Percentiles rank a stretch among this genome's conserved stretches.
These are phyloP conservation scores for Gynostemma pentaphyllum DNA, from an alignment of 306 rosid species.

Conservation along the genomic window DNA sequence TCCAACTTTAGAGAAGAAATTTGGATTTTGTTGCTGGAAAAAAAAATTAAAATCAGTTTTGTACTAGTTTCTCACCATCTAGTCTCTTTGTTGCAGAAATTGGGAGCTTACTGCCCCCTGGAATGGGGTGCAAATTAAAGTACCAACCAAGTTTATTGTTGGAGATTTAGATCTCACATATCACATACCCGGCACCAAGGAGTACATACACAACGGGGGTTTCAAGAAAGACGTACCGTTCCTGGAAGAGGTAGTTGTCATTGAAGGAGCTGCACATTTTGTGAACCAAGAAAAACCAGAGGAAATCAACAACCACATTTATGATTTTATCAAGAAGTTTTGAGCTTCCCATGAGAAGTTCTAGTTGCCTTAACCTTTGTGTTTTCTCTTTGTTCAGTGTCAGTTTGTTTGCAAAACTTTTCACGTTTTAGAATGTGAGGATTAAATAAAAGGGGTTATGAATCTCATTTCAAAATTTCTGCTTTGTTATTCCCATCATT, in stretches of 20 bases:
- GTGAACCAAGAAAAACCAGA: constrained; percentile 24
- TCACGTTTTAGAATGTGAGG: too few relatives aligned
- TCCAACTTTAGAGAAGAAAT: not conserved
- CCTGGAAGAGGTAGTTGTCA: constrained; percentile 19
- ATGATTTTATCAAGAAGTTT: constrained; percentile 16
- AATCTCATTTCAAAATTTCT: too few relatives aligned
- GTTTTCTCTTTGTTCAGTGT: not conserved
- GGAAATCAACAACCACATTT: constrained; percentile 14
- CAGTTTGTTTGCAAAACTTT: not conserved
- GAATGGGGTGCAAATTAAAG: constrained; percentile 17
- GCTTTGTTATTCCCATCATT: too few relatives aligned
- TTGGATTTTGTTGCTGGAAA: not conserved
- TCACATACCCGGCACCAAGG: constrained; percentile 14
- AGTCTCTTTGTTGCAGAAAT: not conserved
- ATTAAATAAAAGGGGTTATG: too few relatives aligned
- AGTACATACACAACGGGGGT: constrained; percentile 16
- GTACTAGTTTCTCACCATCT: not conserved
- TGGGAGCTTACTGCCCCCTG: constrained; percentile 27
- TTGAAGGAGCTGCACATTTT: constrained; percentile 23
- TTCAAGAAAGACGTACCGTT: constrained; percentile 14
- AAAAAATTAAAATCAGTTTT: too few relatives aligned
- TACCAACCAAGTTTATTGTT: constrained; percentile 15
- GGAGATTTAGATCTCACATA: constrained; percentile 19
- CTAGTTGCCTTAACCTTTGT: not conserved
- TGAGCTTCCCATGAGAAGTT: not conserved